Conservation (phyloP, 805 yeast species). For the Wickerhamiella kurtzmanii region DNA sequence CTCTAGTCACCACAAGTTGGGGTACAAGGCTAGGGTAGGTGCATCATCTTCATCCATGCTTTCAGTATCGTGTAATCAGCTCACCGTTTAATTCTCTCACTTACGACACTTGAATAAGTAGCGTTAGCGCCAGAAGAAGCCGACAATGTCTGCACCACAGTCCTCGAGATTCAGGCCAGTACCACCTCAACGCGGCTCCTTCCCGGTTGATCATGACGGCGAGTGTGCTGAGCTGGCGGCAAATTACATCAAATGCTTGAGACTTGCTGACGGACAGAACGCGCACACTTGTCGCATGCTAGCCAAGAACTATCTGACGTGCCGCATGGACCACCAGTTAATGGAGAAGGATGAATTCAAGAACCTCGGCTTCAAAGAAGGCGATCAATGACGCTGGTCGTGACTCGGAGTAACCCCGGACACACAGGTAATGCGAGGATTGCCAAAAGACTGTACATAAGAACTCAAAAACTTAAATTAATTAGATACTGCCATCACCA, state of each 20-base stretch:
- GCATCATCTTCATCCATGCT: no score
- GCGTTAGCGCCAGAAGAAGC: not conserved
- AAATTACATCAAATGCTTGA: conserved; percentile 64
- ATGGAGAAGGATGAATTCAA: conserved; percentile 50
- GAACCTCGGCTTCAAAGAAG: conserved; percentile 34
- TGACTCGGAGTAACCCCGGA: no score
- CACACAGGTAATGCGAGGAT: no score
- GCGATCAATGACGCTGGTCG: not conserved
- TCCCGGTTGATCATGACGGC: conserved; percentile 79
- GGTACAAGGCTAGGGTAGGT: not conserved
- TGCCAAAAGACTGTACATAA: no score
- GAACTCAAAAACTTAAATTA: no score
- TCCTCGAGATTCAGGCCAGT: conserved; percentile 40
- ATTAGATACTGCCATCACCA: not conserved
- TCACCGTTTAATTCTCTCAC: not conserved
- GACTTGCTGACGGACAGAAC: conserved; percentile 63
- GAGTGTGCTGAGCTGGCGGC: conserved; percentile 72
- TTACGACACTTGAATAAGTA: not conserved
- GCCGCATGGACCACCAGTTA: conserved; percentile 73
- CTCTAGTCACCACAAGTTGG: not conserved
- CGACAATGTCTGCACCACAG: conserved; percentile 22
- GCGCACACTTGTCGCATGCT: conserved; percentile 81
- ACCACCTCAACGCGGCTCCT: conserved; percentile 94
- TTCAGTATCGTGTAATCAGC: no score
- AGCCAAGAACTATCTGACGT: conserved; percentile 68